A percentile compares a stretch with the other conserved stretches of the same genome.
Conservation (phyloP, 2,329 filamentous ascomycete genomes). For the Scedosporium boydii region DNA sequence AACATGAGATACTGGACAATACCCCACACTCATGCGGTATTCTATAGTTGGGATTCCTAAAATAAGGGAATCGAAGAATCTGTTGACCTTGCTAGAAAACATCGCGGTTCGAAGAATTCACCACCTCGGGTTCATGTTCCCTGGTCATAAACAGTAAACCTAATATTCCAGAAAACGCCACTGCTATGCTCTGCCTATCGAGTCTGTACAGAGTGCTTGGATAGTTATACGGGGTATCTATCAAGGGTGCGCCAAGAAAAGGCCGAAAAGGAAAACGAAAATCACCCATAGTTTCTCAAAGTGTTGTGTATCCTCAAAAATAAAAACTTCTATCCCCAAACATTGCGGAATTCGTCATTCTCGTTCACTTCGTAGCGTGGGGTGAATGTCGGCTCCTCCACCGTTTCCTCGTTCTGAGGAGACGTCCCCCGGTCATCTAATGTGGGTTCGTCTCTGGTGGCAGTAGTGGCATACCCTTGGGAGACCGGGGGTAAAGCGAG, state of each 20-base stretch:
- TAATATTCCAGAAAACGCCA: not conserved
- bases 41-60: too few species aligned
- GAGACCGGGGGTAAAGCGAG: not conserved
- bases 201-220: not conserved
- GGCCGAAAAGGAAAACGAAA: not conserved
- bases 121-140: not conserved
- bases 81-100: not conserved
- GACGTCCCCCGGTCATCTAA: not conserved
- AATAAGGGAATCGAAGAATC: too few species aligned
- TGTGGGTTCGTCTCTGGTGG: not conserved
- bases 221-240: not conserved
- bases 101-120: not conserved
- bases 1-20: too few species aligned
- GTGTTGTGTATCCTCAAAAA: not conserved
- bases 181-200: not conserved
- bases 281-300: not conserved
- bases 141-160: not conserved
- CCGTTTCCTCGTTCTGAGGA: not conserved
- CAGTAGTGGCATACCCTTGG: not conserved
- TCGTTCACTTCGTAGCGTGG: conserved; percentile 21
- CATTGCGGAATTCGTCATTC: conserved; percentile 33
- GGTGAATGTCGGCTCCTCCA: not conserved
- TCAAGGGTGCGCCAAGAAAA: not conserved
- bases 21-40: too few species aligned
- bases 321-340: conserved; percentile 23